A percentile compares a stretch with the other conserved stretches of the same genome.
phyloP scores from a whole-genome alignment of 768 basidiomycete species.

The Tephrocybe sp. region DNA sequence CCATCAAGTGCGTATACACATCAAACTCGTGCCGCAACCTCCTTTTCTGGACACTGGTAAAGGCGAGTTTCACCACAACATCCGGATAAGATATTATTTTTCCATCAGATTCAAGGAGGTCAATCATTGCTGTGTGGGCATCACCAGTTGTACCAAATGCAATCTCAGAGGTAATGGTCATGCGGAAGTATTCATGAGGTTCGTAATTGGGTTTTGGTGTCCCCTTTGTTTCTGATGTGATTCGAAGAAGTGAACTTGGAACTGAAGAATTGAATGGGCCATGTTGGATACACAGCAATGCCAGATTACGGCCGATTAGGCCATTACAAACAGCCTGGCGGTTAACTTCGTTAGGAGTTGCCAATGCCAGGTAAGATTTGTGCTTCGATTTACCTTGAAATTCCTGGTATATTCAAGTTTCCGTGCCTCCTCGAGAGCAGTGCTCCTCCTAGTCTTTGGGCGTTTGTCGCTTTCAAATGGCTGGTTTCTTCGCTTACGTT shows the following conservation, averaged over 20 bases:
- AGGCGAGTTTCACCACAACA: too few relatives aligned
- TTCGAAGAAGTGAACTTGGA: slow-evolving; percentile 8
- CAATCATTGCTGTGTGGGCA: slow-evolving; percentile 10
- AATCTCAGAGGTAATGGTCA: slow-evolving; percentile 13
- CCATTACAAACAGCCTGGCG: too few relatives aligned
- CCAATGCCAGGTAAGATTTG: too few relatives aligned
- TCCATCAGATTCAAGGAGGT: not conserved
- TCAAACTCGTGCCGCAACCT: too few relatives aligned
- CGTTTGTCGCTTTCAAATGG: not conserved
- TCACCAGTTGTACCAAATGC: slow-evolving; percentile 13
- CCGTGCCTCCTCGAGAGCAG: not conserved
- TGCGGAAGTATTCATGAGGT: slow-evolving; percentile 7
- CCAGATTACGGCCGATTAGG: not conserved
- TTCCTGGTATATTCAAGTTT: not conserved
- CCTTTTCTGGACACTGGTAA: too few relatives aligned
- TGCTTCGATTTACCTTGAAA: not conserved
- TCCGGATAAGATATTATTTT: too few relatives aligned
- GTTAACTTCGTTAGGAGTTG: too few relatives aligned
- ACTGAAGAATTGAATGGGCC: not conserved
- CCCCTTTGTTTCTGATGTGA: not conserved
- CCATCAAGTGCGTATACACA: too few relatives aligned
- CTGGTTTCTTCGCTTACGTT: not conserved
- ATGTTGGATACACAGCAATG: not conserved
- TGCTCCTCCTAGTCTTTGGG: not conserved
- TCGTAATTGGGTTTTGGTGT: not conserved